A percentile compares a stretch with the other conserved stretches of the same genome.
Evolutionary conservation across 2,329 filamentous ascomycete genomes (phyloP).

Genomic region (Stachybotrys chlorohalonatus): DNA sequence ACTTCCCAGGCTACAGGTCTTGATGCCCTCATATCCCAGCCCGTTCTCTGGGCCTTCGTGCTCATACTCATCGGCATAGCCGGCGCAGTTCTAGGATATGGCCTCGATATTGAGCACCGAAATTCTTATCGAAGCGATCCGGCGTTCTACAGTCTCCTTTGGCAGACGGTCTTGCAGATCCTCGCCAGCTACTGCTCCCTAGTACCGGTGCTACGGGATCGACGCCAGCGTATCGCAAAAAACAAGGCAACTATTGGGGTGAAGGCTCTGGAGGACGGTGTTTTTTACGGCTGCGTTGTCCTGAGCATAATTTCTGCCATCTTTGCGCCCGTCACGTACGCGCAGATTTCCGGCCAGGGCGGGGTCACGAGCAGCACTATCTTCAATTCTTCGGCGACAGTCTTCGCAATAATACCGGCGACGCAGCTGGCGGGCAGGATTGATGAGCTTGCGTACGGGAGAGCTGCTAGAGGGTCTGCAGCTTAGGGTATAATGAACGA

Average conservation of each 20-base stretch:
- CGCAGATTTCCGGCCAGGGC: neutral
- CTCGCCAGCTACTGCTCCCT: neutral
- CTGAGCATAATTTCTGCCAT: neutral
- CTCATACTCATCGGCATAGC: neutral
- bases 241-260: neutral
- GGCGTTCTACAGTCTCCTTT: constrained; percentile 1
- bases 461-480: too few relatives aligned
- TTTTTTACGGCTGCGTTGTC: neutral
- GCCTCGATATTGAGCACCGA: neutral
- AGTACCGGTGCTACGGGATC: neutral
- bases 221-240: neutral
- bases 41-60: neutral
- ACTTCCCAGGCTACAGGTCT: neutral
- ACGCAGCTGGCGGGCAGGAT: neutral
- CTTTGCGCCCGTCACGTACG: neutral
- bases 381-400: neutral
- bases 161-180: neutral
- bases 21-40: neutral
- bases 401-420: neutral
- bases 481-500: too few relatives aligned
- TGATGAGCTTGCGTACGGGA: neutral
- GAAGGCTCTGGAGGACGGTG: neutral
- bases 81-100: neutral
- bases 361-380: neutral
- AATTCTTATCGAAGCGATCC: neutral